phyloP scores from a whole-genome alignment of 345 rosid species.

The Pugionium cornutum region DNA sequence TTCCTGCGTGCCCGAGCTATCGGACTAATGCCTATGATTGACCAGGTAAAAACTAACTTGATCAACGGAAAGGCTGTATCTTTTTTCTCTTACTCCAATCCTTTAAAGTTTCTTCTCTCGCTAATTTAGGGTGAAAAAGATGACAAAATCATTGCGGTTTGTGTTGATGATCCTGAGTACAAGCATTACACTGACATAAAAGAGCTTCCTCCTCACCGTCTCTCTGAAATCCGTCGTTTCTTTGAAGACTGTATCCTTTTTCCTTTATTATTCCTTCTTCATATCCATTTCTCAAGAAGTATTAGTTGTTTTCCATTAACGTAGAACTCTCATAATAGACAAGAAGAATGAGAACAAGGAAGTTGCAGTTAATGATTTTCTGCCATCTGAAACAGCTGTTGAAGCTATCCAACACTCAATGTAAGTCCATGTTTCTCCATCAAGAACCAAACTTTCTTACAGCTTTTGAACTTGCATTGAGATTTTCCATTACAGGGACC shows the following conservation, averaged over 20 bases:
- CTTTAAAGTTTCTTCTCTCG: background rate
- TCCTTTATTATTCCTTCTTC: background rate
- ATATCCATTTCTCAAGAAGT: background rate
- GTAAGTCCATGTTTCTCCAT: slow-evolving; percentile 48
- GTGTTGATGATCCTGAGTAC: slow-evolving; percentile 97
- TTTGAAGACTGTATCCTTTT: slow-evolving; percentile 93
- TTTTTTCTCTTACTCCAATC: background rate
- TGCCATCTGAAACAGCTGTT: slow-evolving; percentile 61
- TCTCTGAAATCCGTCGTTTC: slow-evolving; percentile 91
- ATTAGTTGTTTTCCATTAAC: slow-evolving; percentile 19
- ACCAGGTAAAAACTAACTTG: slow-evolving; percentile 51
- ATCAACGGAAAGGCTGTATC: background rate
- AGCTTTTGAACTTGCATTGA: background rate
- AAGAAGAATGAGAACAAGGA: slow-evolving; percentile 98
- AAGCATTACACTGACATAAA: slow-evolving; percentile 85
- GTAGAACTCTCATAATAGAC: slow-evolving; percentile 53
- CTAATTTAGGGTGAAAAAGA: slow-evolving; percentile 85
- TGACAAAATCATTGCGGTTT: slow-evolving; percentile 96
- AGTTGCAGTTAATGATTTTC: slow-evolving; percentile 89
- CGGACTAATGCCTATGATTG: slow-evolving; percentile 99
- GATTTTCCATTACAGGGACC: slow-evolving; percentile 63
- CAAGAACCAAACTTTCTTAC: slow-evolving; percentile 9
- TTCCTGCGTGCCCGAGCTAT: slow-evolving; percentile 94
- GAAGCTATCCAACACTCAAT: slow-evolving; percentile 89
- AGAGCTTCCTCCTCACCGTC: slow-evolving; percentile 95